Percentiles rank a stretch among this genome's conserved stretches.
Conservation (phyloP, 1,284 basidiomycete species). For the Leccinum variabile region DNA sequence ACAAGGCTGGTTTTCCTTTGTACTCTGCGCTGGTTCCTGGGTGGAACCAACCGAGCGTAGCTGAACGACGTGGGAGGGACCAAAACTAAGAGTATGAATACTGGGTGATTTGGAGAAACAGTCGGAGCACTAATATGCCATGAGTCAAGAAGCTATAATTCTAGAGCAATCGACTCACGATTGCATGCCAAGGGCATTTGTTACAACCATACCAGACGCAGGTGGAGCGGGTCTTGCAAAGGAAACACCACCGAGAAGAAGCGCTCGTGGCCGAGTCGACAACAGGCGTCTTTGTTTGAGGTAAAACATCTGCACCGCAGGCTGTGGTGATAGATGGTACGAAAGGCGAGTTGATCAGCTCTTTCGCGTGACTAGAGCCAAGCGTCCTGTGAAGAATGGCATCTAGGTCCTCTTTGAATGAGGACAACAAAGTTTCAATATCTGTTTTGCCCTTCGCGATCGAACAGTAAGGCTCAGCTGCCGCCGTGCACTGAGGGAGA, state of each 20-base stretch:
- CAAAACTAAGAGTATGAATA: slow-evolving; percentile 33
- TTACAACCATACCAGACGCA: slow-evolving; percentile 45
- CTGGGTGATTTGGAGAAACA: slow-evolving; percentile 32
- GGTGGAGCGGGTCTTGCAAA: slow-evolving; percentile 39
- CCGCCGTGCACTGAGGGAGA: neutral
- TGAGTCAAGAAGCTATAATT: slow-evolving; percentile 13
- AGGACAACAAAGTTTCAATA: slow-evolving; percentile 50
- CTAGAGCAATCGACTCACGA: slow-evolving; percentile 38
- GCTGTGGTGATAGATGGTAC: neutral
- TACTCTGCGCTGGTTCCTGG: slow-evolving; percentile 5
- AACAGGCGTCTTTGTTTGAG: neutral
- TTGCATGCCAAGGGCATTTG: slow-evolving; percentile 46
- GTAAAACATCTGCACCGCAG: neutral
- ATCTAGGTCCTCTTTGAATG: slow-evolving; percentile 64
- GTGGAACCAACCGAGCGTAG: slow-evolving; percentile 9
- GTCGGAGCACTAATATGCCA: slow-evolving; percentile 23
- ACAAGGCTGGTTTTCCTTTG: neutral
- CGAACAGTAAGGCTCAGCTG: slow-evolving; percentile 45
- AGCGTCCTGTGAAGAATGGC: slow-evolving; percentile 49
- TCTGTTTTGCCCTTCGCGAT: slow-evolving; percentile 53
- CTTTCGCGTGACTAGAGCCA: slow-evolving; percentile 32
- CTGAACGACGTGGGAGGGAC: slow-evolving; percentile 32
- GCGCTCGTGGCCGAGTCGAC: neutral
- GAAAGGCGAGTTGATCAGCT: neutral
- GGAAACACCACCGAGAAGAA: slow-evolving; percentile 38